Evolutionary conservation across 1,284 basidiomycete genomes (phyloP).

Genomic region (Rhodotorula sp.): DNA sequence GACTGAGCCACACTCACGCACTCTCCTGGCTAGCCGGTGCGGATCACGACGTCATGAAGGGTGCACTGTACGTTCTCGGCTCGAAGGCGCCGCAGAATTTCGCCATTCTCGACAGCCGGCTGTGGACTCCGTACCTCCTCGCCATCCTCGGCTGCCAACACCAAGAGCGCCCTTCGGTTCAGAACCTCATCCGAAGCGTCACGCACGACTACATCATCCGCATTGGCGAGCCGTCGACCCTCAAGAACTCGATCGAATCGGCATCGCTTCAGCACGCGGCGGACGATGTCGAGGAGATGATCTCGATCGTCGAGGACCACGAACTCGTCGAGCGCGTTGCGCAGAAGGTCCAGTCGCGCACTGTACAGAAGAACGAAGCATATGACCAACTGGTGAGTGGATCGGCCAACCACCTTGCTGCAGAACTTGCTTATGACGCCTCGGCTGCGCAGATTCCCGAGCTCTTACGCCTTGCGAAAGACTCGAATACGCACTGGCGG

Average conservation of each 20-base stretch:
- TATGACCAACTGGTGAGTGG: constrained; percentile 55
- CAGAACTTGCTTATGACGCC: not conserved
- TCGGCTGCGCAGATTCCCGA: constrained; percentile 56
- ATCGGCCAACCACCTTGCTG: not conserved
- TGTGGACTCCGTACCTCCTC: constrained; percentile 23
- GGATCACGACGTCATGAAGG: constrained; percentile 93
- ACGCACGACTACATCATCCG: constrained; percentile 61
- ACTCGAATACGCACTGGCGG: constrained; percentile 81
- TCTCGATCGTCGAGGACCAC: constrained; percentile 34
- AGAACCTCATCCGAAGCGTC: constrained; percentile 74
- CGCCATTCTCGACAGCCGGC: constrained; percentile 58
- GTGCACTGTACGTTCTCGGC: constrained; percentile 82
- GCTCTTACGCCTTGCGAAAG: constrained; percentile 66
- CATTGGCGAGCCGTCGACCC: constrained; percentile 47
- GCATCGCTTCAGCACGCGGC: constrained; percentile 43
- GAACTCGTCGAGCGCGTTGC: constrained; percentile 47
- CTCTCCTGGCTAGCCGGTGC: constrained; percentile 56
- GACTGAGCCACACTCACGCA: not conserved
- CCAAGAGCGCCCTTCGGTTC: constrained; percentile 64
- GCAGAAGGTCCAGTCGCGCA: constrained; percentile 45
- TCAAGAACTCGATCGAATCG: constrained; percentile 33
- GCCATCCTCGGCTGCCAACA: constrained; percentile 32
- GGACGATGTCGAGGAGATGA: constrained; percentile 41
- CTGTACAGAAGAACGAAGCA: constrained; percentile 49
- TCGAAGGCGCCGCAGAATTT: constrained; percentile 63